Conservation (phyloP, 2,329 filamentous ascomycete species). For the Colletotrichum karsti region DNA sequence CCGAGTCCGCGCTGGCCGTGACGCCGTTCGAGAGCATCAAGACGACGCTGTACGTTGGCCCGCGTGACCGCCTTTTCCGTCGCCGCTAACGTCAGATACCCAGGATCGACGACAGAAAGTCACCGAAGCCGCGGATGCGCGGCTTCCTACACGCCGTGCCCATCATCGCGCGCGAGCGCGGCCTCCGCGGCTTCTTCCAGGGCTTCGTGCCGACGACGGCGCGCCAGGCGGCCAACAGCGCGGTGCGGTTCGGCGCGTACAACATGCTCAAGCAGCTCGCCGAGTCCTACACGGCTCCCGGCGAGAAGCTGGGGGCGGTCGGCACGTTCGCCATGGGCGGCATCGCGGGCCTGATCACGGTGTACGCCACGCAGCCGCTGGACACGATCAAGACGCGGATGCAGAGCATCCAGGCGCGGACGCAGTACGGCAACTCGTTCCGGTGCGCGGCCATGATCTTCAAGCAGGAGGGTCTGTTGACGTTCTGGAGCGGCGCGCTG, state of each 20-base stretch:
- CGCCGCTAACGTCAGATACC: background rate
- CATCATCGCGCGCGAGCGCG: conserved; percentile 88
- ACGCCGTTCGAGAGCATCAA: conserved; percentile 99
- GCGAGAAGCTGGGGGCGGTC: conserved; percentile 89
- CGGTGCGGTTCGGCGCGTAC: conserved; percentile 90
- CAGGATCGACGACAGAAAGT: conserved; percentile 94
- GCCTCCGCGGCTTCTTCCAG: conserved; percentile 93
- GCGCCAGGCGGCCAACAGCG: conserved; percentile 92
- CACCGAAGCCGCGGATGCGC: conserved; percentile 82
- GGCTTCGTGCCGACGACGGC: conserved; percentile 96
- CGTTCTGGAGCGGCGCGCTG: conserved; percentile 93
- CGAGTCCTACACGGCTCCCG: conserved; percentile 89
- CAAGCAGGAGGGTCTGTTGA: conserved; percentile 86
- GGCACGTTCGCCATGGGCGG: conserved; percentile 94
- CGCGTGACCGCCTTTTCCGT: background rate
- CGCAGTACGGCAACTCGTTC: conserved; percentile 86
- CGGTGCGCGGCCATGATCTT: conserved; percentile 85
- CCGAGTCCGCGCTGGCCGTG: conserved; percentile 91
- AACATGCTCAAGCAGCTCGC: conserved; percentile 91
- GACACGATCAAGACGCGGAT: conserved; percentile 98
- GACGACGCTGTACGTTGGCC: conserved; percentile 76
- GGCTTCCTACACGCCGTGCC: conserved; percentile 92
- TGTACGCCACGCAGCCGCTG: conserved; percentile 78
- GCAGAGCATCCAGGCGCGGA: conserved; percentile 91
- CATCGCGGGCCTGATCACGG: conserved; percentile 88